Base-by-base conservation (phyloP, 164 flowering plant genomes). In the Echeveria elegans region DNA sequence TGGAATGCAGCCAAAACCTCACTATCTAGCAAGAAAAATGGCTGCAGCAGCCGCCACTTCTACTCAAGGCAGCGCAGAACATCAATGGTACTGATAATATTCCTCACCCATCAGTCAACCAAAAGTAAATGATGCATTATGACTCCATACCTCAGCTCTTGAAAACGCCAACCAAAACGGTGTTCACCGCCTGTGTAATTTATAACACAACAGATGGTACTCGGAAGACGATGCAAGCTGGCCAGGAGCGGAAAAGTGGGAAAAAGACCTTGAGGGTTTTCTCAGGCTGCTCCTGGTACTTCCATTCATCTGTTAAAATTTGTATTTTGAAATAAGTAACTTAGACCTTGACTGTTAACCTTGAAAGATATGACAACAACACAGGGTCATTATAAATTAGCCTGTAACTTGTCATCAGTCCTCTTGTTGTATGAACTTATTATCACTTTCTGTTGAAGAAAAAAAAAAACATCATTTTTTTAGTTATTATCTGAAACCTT, bases 1-100 rank as follows among this genome's bases (percentile, higher is more conserved):
- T 91, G 79, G 82, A 4, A 60, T 86, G 73, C 92, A 85, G 72
- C 85, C 89, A 45, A 90, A 87, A 74, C 86, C 94, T 21, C 86
- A 79, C 58, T 90, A 82, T 73, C 61, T 88, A 72, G 82, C 87
- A 11, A 84, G 92, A 75, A 93, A 90, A 83, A 86, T 87, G 58
- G 86, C 94, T 72, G 89, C 93, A 69, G 91, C 92, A 83, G 87
- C 86, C 41, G 85, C 41, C 98, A 97, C 94, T 73, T 88, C 93
- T 68, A 88, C 92, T 64, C 91, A 86, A 74, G 82, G 83, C 66
- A 90, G 87, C 48, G 37, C 86, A 12, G 88, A 85, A 65, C 78
- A 79, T 71, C 80, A 77, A 9, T 89, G 94, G 96, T 89, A 80
- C 72, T 82, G 70, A 79, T 61, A 21, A 26, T 23, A 28, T 52